These are phyloP conservation scores for Lactarius indigo DNA, from an alignment of 768 basidiomycete genomes.

Conservation along the genomic window DNA sequence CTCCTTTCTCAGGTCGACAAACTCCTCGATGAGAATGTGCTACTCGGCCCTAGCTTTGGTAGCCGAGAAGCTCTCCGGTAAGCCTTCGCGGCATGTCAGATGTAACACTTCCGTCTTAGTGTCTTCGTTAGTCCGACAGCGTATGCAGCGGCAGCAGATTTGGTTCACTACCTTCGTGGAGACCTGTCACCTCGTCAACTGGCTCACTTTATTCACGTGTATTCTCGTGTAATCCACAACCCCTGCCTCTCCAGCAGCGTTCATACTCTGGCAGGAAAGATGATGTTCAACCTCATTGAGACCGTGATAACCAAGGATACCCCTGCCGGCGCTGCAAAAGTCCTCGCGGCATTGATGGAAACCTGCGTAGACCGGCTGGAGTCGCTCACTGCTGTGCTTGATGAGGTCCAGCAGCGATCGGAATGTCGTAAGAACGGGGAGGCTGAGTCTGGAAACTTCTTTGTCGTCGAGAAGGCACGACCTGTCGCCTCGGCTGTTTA, in stretches of 20 bases:
- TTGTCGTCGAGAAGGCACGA: constrained; percentile 79
- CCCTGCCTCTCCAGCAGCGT: constrained; percentile 73
- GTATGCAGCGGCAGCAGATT: constrained; percentile 86
- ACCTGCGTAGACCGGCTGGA: constrained; percentile 82
- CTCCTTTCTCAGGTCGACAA: constrained; percentile 84
- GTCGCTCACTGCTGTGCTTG: constrained; percentile 64
- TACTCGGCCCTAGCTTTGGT: constrained; percentile 81
- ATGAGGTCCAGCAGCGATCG: constrained; percentile 48
- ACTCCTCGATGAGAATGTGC: constrained; percentile 83
- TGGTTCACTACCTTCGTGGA: constrained; percentile 85
- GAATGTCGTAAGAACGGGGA: constrained; percentile 44
- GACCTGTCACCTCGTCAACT: constrained; percentile 79
- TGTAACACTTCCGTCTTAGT: not conserved
- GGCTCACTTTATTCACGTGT: constrained; percentile 73
- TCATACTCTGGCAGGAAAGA: constrained; percentile 88
- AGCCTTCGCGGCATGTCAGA: constrained; percentile 27
- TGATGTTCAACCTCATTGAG: constrained; percentile 88
- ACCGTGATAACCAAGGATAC: constrained; percentile 74
- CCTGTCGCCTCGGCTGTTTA: constrained; percentile 77
- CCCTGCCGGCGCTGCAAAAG: constrained; percentile 57
- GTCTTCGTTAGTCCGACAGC: constrained; percentile 56
- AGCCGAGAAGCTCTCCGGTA: constrained; percentile 83
- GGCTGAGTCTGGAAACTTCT: constrained; percentile 46
- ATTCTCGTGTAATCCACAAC: constrained; percentile 87
- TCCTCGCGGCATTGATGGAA: constrained; percentile 76